Evolutionary conservation across 805 yeast genomes (phyloP), one percentile per base, ranked within the genome.

Genomic region (Metschnikowia continentalis): DNA sequence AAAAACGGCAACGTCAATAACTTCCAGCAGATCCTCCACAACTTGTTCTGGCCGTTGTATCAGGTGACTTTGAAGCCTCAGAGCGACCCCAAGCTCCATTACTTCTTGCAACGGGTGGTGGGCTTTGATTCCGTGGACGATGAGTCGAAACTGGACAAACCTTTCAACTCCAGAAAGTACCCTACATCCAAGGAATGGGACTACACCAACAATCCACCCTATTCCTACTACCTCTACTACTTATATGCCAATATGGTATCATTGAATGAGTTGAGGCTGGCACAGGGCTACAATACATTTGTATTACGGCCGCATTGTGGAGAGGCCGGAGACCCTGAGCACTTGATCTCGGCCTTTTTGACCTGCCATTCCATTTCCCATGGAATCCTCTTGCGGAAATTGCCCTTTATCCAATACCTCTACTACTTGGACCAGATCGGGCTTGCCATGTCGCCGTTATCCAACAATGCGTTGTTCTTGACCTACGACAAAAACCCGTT

Each of bases 241-340:
- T 65, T 94, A 51, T 92, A 82, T 66, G 86, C 97, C 30, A 91
- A 91, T 69, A 68, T 94, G 68, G 82, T 96, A 2, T 81, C 96
- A 7, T 77, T 94, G 67, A 94, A 94, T 64, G 83, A 85, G 56
- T 86, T 92, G 82, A 81, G 99, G 70, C 71, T 76, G 33, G 77
- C 74, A 51, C 78, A 91, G 51, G 86, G 88, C 0, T 87, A 82
- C 69, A 91, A 88, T 66, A 91, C 97, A 0, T 85, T 94, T 69
- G 95, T 90, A n/a, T 74, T 94, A 61, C 81, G 99, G 62, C 99
- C 99, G 3, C 99, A 94, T 68, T 89, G 96, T 60, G 99, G 99
- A 56, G 99, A 94, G 70, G 99, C 99, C n/a, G 99, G 99, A 53
- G 99, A 94, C 64, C 97, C 98, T 1, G 98, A 94, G 63, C 99